Evolutionary conservation across 1,139 yeast species (phyloP), one percentile per base, ranked within the genome.

Genomic region (Blastobotrys indianensis): DNA sequence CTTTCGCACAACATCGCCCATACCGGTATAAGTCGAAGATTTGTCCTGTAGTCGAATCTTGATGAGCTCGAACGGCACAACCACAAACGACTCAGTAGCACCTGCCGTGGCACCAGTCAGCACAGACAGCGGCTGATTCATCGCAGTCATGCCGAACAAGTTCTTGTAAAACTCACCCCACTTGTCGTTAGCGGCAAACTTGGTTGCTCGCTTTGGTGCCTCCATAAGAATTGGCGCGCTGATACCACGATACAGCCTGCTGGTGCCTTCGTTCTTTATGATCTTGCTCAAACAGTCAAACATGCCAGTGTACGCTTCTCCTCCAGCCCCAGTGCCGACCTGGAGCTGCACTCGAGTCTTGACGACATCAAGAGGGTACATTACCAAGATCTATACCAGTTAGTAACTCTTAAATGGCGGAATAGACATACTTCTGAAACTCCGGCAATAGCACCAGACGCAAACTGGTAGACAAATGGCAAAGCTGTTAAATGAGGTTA

Each of bases 31-130:
- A 61, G 79, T 79, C 46, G 95, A 81, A 45, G 84, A 74, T 61
- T 74, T 82, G 70, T 92, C 98, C 69, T 94, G 98, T 61, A 94
- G 76, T 70, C 95, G 79, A 65, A 92, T 92, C 64, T 77, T 77
- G 51, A 76, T 77, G 65, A 92, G 77, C 69, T 92, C 98, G 61
- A 92, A 92, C 13, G 98, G 98, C 41, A 92, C 97, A 50, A 92
- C 97, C 44, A 92, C 95, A 63, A 88, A 86, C 4, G 96, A 80
- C 68, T 92, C 98, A 45, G 94, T 84, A 39, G 96, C 95, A 71
- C 98, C 98, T 12, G 98, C 97, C 51, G 95, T 85, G 33, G 97
- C 97, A 69, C 98, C 99, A 44, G 97, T 86, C 60, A 92, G 74
- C 48, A 92, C 72, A 4, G 97, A 88, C 60, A 92, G 73, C 11